These are phyloP conservation scores for Tylopilus sp. DNA, from an alignment of 768 basidiomycete genomes.

Conservation along the genomic window DNA sequence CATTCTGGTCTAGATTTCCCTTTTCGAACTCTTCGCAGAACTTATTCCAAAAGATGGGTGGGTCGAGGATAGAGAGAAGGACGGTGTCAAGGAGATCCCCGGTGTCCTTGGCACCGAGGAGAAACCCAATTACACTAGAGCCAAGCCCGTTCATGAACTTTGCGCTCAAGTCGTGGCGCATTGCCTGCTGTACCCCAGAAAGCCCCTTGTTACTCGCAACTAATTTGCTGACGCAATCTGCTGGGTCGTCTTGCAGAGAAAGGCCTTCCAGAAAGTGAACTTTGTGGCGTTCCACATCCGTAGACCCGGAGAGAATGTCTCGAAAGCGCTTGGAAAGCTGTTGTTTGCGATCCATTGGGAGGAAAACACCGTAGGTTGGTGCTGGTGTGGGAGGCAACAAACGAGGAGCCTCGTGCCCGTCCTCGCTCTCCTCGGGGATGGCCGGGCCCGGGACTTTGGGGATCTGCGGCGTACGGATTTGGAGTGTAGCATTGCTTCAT, in stretches of 20 bases:
- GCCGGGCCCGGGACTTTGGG: too few species aligned
- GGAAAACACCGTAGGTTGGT: too few species aligned
- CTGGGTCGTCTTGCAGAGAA: conserved; percentile 37
- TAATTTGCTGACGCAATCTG: conserved; percentile 37
- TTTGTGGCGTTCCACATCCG: conserved; percentile 25
- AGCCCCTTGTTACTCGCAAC: conserved; percentile 37
- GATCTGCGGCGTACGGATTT: too few species aligned
- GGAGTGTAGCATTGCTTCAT: too few species aligned
- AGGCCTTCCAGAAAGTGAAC: conserved; percentile 46
- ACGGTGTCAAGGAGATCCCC: conserved; percentile 38
- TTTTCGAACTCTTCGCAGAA: conserved; percentile 36
- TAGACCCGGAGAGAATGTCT: conserved; percentile 30
- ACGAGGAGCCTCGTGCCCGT: too few species aligned
- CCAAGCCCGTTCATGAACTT: conserved; percentile 44
- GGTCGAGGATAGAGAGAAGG: conserved; percentile 42
- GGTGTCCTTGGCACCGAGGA: conserved; percentile 38
- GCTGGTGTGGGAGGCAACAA: too few species aligned
- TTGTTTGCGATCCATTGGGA: conserved; percentile 22
- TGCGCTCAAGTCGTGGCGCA: conserved; percentile 37
- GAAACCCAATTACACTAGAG: conserved; percentile 34
- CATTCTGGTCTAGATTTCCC: conserved; percentile 31
- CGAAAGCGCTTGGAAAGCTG: conserved; percentile 36
- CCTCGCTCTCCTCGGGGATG: too few species aligned
- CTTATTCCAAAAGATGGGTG: conserved; percentile 48
- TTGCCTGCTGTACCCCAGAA: conserved; percentile 36